Conservation (phyloP, 2,329 filamentous ascomycete genomes). For the Calycina herbarum region DNA sequence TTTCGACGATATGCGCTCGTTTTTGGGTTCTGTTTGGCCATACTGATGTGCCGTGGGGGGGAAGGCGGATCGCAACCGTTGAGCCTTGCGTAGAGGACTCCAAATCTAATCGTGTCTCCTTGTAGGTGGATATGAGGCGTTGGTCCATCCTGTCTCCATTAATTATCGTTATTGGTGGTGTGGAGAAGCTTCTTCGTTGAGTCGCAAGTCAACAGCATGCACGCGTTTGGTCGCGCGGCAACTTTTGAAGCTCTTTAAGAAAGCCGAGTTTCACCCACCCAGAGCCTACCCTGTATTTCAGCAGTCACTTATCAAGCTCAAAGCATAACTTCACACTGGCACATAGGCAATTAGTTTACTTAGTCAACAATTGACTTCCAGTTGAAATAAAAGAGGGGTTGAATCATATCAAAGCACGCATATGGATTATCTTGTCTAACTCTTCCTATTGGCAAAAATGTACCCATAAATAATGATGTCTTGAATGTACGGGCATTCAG, state of each 20-base stretch:
- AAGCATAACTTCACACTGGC: neutral
- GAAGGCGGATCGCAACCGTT: slow-evolving; percentile 69
- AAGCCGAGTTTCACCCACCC: neutral
- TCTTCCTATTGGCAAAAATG: slow-evolving; percentile 10
- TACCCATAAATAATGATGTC: slow-evolving; percentile 17
- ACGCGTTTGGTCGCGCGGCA: slow-evolving; percentile 18
- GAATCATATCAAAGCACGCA: neutral
- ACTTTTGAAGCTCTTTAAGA: slow-evolving; percentile 14
- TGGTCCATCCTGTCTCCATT: slow-evolving; percentile 71
- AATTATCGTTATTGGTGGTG: slow-evolving; percentile 27
- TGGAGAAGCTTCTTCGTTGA: slow-evolving; percentile 9
- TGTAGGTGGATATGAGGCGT: slow-evolving; percentile 68
- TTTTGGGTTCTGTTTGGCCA: slow-evolving; percentile 40
- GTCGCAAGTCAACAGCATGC: slow-evolving; percentile 10
- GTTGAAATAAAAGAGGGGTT: neutral
- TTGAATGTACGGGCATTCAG: slow-evolving; percentile 10
- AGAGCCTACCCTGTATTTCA: neutral
- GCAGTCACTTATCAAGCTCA: neutral
- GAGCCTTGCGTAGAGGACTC: slow-evolving; percentile 70
- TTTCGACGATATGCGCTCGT: slow-evolving; percentile 40
- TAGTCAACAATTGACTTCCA: neutral
- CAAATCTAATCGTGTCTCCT: slow-evolving; percentile 83
- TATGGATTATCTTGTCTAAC: neutral
- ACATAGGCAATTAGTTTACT: neutral
- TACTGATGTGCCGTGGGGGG: slow-evolving; percentile 47